These are phyloP conservation scores for Closterium sp. DNA, from an alignment of 139 green algal species.

Conservation along the genomic window DNA sequence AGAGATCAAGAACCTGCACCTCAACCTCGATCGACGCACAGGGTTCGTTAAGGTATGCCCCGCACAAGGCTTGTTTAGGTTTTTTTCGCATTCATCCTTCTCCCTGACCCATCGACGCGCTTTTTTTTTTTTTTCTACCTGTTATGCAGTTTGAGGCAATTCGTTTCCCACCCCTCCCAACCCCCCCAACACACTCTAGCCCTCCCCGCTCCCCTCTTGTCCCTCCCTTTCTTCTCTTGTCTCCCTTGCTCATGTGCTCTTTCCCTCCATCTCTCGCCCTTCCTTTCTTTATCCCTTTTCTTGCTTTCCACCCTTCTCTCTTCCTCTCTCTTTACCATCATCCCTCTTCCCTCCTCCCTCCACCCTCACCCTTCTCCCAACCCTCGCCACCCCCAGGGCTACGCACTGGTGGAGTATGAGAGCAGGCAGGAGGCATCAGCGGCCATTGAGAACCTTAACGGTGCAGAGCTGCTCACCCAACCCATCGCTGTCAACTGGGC, in stretches of 20 bases:
- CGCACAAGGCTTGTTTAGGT: no score
- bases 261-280: background rate
- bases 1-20: constrained; percentile 92
- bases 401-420: constrained; percentile 93
- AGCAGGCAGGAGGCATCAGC: constrained; percentile 75
- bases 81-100: no score
- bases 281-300: background rate
- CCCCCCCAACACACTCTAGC: background rate
- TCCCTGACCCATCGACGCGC: no score
- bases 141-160: no score
- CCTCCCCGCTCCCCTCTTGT: background rate
- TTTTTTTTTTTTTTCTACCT: no score
- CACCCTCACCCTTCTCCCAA: background rate
- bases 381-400: constrained; percentile 65
- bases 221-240: no score
- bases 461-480: constrained; percentile 76
- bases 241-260: background rate
- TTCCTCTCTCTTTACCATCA: background rate
- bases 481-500: constrained; percentile 70
- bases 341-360: background rate
- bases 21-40: constrained; percentile 94
- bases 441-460: constrained; percentile 84
- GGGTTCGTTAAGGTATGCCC: constrained; percentile 75
- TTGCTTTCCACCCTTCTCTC: background rate
- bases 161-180: no score